Conservation (phyloP, 257 asterid genomes). For the Nicotiana sylvestris region DNA sequence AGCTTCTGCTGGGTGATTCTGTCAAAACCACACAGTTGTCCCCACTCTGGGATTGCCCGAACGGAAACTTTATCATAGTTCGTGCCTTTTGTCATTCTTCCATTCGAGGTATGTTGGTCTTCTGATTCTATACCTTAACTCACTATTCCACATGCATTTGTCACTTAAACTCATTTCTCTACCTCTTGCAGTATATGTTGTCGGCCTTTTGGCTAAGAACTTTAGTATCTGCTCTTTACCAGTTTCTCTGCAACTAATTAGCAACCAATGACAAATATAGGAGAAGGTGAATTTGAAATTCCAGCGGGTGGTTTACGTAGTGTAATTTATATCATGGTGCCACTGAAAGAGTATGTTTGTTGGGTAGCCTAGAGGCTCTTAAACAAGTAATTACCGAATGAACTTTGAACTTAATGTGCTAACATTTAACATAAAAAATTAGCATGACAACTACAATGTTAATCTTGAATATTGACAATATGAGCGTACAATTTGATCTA, state of each 20-base stretch:
- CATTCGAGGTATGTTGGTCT: constrained; percentile 6
- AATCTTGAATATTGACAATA: background rate
- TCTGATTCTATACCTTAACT: background rate
- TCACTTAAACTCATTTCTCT: background rate
- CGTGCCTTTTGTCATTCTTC: background rate
- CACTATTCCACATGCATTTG: constrained; percentile 2
- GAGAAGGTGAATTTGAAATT: too few relatives aligned
- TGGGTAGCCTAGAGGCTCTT: too few relatives aligned
- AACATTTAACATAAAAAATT: too few relatives aligned
- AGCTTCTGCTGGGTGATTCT: constrained; percentile 3
- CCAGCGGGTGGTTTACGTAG: too few relatives aligned
- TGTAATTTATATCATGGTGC: too few relatives aligned
- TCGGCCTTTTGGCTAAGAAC: constrained; percentile 37
- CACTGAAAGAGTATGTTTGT: too few relatives aligned
- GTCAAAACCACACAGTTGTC: background rate
- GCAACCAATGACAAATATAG: too few relatives aligned
- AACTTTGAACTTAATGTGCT: too few relatives aligned
- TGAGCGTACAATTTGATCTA: background rate
- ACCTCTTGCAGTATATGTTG: constrained; percentile 16
- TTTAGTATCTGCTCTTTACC: constrained; percentile 26
- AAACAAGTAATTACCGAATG: too few relatives aligned
- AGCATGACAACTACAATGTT: background rate
- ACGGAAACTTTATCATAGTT: background rate
- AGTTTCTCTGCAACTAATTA: background rate
- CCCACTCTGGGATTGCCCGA: background rate